These are phyloP conservation scores for Taiwanofungus camphoratus DNA, from an alignment of 1,284 basidiomycete species.

Conservation along the genomic window DNA sequence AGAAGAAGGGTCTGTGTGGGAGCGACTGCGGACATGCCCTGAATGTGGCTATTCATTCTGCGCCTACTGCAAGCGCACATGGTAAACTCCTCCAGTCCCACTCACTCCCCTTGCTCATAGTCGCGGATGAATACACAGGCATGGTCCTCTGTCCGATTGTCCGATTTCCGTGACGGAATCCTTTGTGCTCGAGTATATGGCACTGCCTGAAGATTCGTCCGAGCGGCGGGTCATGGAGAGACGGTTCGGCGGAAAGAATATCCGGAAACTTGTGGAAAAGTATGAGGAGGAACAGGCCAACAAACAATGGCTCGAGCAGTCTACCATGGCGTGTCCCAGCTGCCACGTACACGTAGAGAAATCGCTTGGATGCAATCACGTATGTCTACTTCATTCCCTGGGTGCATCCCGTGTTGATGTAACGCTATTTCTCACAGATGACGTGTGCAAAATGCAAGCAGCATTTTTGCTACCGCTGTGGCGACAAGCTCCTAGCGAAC, in stretches of 20 bases:
- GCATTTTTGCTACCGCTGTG: conserved; percentile 80
- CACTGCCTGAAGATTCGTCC: conserved; percentile 41
- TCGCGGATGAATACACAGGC: conserved; percentile 50
- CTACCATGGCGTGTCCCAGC: conserved; percentile 65
- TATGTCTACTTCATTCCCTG: conserved; percentile 31
- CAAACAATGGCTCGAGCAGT: conserved; percentile 53
- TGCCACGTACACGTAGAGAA: conserved; percentile 72
- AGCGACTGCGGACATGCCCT: conserved; percentile 60
- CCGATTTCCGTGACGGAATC: conserved; percentile 55
- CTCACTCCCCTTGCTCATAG: neutral
- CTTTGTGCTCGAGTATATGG: conserved; percentile 59
- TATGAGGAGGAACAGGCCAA: conserved; percentile 67
- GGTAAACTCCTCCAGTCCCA: conserved; percentile 43
- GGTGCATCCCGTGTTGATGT: conserved; percentile 5
- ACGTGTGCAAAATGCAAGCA: conserved; percentile 60
- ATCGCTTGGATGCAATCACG: conserved; percentile 70
- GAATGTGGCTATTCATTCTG: conserved; percentile 69
- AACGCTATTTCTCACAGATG: conserved; percentile 43
- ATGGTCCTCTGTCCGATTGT: conserved; percentile 66
- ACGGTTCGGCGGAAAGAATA: conserved; percentile 53
- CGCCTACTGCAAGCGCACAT: conserved; percentile 67
- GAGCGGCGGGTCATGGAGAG: conserved; percentile 47
- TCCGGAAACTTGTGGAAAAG: conserved; percentile 49
- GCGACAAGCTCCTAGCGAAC: conserved; percentile 38
- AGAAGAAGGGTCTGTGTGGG: conserved; percentile 58